A percentile compares a stretch with the other conserved stretches of the same genome.
Conservation (phyloP, 2,329 filamentous ascomycete species). For the Ascochyta viciae-villosae region DNA sequence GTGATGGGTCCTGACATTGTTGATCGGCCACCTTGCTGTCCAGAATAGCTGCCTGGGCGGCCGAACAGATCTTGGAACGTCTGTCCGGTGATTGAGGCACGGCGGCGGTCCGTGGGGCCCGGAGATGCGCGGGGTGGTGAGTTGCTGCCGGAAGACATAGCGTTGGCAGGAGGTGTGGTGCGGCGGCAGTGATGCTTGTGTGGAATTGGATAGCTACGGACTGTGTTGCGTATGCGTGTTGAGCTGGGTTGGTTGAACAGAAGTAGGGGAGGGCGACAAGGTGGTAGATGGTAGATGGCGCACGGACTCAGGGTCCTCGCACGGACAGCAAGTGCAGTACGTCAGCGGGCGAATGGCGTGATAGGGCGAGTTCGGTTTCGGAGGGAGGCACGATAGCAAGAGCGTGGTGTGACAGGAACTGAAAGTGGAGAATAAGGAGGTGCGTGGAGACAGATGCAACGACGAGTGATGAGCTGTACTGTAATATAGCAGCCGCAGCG, state of each 20-base stretch:
- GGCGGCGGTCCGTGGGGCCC: slow-evolving; percentile 49
- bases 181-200: slow-evolving; percentile 1
- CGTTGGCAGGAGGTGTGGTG: slow-evolving; percentile 21
- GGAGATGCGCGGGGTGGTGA: slow-evolving; percentile 50
- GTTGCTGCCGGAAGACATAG: slow-evolving; percentile 50
- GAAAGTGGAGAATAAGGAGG: slow-evolving; percentile 14
- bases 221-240: slow-evolving; percentile 1
- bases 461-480: slow-evolving; percentile 29
- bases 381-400: slow-evolving; percentile 21
- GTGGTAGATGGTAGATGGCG: slow-evolving; percentile 28
- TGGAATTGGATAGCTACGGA: neutral
- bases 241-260: slow-evolving; percentile 7
- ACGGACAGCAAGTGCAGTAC: slow-evolving; percentile 24
- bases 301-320: slow-evolving; percentile 30
- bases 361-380: slow-evolving; percentile 25
- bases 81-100: slow-evolving; percentile 57
- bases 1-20: slow-evolving; percentile 56
- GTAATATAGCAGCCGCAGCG: slow-evolving; percentile 34
- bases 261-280: slow-evolving; percentile 22
- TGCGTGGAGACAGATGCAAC: slow-evolving; percentile 11
- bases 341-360: slow-evolving; percentile 39
- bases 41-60: slow-evolving; percentile 45
- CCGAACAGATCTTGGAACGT: slow-evolving; percentile 59
- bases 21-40: slow-evolving; percentile 37
- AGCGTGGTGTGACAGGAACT: slow-evolving; percentile 20